These are phyloP conservation scores for Coffea humblotiana DNA, from an alignment of 305 asterid species.

Conservation along the genomic window DNA sequence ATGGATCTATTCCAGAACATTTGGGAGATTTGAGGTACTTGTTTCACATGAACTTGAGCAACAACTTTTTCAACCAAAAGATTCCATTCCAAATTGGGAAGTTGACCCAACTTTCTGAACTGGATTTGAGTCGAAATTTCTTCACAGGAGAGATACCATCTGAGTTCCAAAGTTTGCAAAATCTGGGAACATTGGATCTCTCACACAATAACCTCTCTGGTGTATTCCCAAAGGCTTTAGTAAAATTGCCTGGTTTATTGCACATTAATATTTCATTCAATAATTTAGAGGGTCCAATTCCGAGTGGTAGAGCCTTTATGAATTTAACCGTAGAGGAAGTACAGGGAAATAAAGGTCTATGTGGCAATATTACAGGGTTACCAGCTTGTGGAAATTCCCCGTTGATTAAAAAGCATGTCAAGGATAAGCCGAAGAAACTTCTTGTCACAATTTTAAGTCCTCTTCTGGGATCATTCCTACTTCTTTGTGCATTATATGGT, in stretches of 20 bases:
- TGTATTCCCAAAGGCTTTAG: too few relatives aligned
- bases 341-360: conserved; percentile 22
- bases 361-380: conserved; percentile 21
- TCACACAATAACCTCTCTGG: too few relatives aligned
- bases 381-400: not conserved
- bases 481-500: not conserved
- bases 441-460: too few relatives aligned
- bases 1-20: conserved; percentile 1
- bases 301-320: too few relatives aligned
- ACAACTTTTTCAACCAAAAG: too few relatives aligned
- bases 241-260: too few relatives aligned
- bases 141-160: not conserved
- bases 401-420: not conserved
- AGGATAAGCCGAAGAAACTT: not conserved
- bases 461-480: not conserved
- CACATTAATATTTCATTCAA: too few relatives aligned
- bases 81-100: not conserved
- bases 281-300: too few relatives aligned
- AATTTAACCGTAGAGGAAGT: conserved; percentile 11
- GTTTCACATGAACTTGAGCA: too few relatives aligned
- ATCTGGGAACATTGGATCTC: too few relatives aligned
- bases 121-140: conserved; percentile 25
- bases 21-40: not conserved
- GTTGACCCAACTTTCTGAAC: not conserved
- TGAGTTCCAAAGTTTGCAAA: too few relatives aligned